These are phyloP conservation scores for Lachnellula cervina DNA, from an alignment of 2,329 filamentous ascomycete genomes.

Conservation along the genomic window DNA sequence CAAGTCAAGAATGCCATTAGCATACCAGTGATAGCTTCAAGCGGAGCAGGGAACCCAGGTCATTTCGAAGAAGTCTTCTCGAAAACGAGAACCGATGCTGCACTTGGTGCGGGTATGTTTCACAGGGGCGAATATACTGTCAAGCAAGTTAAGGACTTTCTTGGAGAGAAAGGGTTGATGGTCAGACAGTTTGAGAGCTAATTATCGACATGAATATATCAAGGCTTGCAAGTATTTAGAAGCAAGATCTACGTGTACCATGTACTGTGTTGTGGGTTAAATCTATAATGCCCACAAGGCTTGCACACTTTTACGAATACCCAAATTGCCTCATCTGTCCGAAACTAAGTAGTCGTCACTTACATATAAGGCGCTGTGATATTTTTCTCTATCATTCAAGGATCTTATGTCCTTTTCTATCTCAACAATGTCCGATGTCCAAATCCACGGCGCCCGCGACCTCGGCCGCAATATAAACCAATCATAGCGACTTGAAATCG, in stretches of 20 bases:
- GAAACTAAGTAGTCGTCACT: not conserved
- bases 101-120: constrained; percentile 95
- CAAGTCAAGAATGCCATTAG: constrained; percentile 82
- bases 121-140: constrained; percentile 95
- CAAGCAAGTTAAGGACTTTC: constrained; percentile 81
- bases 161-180: constrained; percentile 65
- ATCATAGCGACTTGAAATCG: no score
- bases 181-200: constrained; percentile 69
- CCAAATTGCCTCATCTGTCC: not conserved
- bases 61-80: constrained; percentile 92
- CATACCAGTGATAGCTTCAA: constrained; percentile 94
- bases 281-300: not conserved
- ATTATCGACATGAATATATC: constrained; percentile 11
- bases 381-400: not conserved
- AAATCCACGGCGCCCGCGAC: no score
- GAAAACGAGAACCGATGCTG: constrained; percentile 82
- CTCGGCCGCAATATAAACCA: no score
- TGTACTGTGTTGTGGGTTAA: not conserved
- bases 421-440: no score
- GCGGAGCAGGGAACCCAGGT: constrained; percentile 78
- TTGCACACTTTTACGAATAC: not conserved
- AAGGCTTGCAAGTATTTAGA: not conserved
- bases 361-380: not conserved
- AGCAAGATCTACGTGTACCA: not conserved
- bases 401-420: not conserved